Conservation (phyloP, 2,329 filamentous ascomycete genomes). For the Tolypocladium album region DNA sequence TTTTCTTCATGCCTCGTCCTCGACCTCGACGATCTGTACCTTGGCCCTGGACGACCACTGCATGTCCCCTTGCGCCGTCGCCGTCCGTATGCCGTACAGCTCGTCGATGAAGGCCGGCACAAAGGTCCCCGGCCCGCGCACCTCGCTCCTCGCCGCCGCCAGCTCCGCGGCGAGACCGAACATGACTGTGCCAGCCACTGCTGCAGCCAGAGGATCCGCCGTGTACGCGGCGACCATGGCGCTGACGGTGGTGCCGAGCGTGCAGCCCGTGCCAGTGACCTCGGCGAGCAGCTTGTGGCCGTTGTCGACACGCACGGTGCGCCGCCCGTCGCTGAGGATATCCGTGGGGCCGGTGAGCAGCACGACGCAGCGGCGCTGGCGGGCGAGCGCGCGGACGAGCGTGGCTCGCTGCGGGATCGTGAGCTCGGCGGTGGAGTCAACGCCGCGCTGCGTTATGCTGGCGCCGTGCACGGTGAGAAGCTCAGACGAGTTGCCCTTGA, state of each 20-base stretch:
- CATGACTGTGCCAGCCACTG: slow-evolving; percentile 61
- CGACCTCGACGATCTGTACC: slow-evolving; percentile 27
- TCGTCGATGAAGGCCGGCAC: slow-evolving; percentile 77
- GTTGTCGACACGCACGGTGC: slow-evolving; percentile 60
- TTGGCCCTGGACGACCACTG: slow-evolving; percentile 42
- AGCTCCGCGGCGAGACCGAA: slow-evolving; percentile 67
- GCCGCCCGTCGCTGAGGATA: slow-evolving; percentile 62
- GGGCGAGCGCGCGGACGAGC: slow-evolving; percentile 57
- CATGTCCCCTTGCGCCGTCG: slow-evolving; percentile 34
- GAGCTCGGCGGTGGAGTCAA: slow-evolving; percentile 62
- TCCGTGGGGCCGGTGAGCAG: slow-evolving; percentile 76
- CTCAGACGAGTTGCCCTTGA: slow-evolving; percentile 92
- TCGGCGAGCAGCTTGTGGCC: slow-evolving; percentile 61
- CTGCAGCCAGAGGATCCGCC: slow-evolving; percentile 59
- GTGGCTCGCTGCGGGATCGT: slow-evolving; percentile 39
- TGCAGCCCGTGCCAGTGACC: slow-evolving; percentile 76
- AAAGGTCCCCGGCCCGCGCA: slow-evolving; percentile 76
- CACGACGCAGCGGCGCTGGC: slow-evolving; percentile 59
- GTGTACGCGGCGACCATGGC: slow-evolving; percentile 57
- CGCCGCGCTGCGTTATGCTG: slow-evolving; percentile 55
- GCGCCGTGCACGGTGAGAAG: slow-evolving; percentile 62
- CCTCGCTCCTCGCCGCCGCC: slow-evolving; percentile 52
- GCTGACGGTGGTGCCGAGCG: slow-evolving; percentile 71
- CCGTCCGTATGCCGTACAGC: slow-evolving; percentile 38
- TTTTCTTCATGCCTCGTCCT: slow-evolving; percentile 4